Conservation (phyloP, 805 yeast species). For the Metschnikowia chrysomelidarum region DNA sequence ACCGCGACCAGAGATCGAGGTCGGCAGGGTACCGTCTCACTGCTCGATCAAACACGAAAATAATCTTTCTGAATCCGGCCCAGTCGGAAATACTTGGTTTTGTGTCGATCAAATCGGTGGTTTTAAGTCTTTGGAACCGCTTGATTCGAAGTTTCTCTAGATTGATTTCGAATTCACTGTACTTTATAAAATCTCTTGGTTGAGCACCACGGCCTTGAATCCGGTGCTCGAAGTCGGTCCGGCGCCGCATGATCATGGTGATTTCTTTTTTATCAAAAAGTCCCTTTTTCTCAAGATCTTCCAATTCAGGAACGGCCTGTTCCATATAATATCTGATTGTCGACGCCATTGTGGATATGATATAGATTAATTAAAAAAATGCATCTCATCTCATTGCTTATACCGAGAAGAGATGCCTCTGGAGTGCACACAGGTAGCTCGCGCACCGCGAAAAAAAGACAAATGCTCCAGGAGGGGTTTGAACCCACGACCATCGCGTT, state of each 20-base stretch:
- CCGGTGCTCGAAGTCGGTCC: conserved; percentile 95
- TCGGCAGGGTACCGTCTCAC: conserved; percentile 77
- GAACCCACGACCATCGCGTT: conserved; percentile 55
- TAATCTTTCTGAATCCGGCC: conserved; percentile 79
- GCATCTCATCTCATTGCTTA: background rate
- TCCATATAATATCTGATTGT: conserved; percentile 53
- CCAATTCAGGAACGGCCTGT: conserved; percentile 85
- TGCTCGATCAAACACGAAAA: conserved; percentile 82
- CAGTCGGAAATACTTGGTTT: conserved; percentile 76
- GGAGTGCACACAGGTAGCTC: background rate
- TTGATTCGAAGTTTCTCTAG: conserved; percentile 76
- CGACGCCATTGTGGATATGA: conserved; percentile 33
- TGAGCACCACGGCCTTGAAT: conserved; percentile 80
- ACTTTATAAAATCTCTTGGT: conserved; percentile 72
- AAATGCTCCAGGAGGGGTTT: conserved; percentile 53
- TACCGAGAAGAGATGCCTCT: background rate
- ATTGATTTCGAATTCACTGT: conserved; percentile 76
- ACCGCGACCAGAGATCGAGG: conserved; percentile 72
- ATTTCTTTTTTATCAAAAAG: conserved; percentile 82
- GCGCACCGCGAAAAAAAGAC: conserved; percentile 25
- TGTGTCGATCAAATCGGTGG: conserved; percentile 54
- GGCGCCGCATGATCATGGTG: conserved; percentile 79
- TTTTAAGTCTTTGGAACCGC: conserved; percentile 60
- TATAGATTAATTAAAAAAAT: too few species aligned
- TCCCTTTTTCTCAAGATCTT: conserved; percentile 78